Conservation (phyloP, 169 alveolate species). For the Plasmodium gallinaceum region DNA sequence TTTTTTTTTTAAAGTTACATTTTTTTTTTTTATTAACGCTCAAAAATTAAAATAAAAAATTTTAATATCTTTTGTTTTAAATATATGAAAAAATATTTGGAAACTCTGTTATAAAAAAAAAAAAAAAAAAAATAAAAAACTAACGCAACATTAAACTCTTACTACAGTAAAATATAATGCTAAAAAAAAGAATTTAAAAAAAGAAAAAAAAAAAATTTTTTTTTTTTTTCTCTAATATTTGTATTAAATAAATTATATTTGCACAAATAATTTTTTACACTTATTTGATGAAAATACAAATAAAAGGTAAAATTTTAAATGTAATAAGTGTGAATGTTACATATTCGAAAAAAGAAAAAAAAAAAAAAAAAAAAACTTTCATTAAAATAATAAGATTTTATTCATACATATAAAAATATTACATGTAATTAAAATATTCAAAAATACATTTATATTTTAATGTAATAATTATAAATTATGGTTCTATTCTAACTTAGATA, state of each 20-base stretch:
- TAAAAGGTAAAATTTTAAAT: no score
- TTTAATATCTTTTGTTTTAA: not conserved
- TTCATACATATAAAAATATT: not conserved
- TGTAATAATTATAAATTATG: no score
- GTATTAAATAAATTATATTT: no score
- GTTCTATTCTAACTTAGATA: no score
- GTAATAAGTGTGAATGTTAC: no score
- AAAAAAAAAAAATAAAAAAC: no score
- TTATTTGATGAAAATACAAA: no score
- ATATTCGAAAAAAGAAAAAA: not conserved
- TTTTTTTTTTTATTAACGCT: conserved; percentile 4
- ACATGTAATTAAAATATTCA: not conserved
- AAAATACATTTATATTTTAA: not conserved
- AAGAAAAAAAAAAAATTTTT: no score
- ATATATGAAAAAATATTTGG: not conserved
- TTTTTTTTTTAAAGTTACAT: conserved; percentile 5
- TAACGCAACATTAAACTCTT: no score
- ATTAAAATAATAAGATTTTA: not conserved
- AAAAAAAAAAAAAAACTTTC: not conserved
- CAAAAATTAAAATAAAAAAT: not conserved
- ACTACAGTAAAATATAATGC: no score
- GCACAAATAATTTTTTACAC: not conserved
- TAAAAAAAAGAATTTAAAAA: no score
- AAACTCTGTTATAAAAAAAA: not conserved
- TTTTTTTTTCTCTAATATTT: no score